Percentiles rank a stretch among this genome's conserved stretches.
phyloP scores from a whole-genome alignment of 257 asterid species.

The Jaltomata sinuosa region DNA sequence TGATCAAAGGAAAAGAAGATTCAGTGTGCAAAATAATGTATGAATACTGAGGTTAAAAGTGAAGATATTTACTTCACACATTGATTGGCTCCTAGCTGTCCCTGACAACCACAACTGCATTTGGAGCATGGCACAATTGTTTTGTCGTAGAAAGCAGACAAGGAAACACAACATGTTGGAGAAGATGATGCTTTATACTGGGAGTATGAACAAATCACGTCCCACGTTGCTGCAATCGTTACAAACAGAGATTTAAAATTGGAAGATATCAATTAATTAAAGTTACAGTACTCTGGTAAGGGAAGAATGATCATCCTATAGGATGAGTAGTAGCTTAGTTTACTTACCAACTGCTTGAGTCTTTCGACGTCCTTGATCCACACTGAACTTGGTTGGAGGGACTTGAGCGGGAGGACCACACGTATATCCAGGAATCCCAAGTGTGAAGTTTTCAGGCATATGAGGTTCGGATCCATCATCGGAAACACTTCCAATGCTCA shows the following conservation, averaged over 20 bases:
- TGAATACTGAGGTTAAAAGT: background rate
- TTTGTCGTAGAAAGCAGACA: constrained; percentile 65
- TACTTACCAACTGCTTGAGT: constrained; percentile 65
- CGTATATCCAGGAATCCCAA: constrained; percentile 66
- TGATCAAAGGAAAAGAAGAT: background rate
- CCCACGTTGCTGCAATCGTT: constrained; percentile 53
- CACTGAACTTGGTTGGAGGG: constrained; percentile 41
- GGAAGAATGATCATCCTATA: background rate
- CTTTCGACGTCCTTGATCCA: constrained; percentile 56
- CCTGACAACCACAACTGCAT: constrained; percentile 70
- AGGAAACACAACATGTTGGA: constrained; percentile 68
- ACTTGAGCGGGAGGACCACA: constrained; percentile 49
- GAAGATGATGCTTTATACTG: constrained; percentile 53
- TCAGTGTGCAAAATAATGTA: background rate
- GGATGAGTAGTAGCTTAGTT: background rate
- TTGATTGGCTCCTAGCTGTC: constrained; percentile 14
- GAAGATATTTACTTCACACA: constrained; percentile 41
- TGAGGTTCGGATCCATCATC: background rate
- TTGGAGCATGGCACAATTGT: constrained; percentile 53
- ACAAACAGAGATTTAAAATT: background rate
- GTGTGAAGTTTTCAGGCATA: constrained; percentile 39
- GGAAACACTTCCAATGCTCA: constrained; percentile 30
- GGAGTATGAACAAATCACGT: constrained; percentile 64
- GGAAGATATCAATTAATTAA: background rate
- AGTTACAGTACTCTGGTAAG: background rate